phyloP scores from a whole-genome alignment of 768 basidiomycete species.

The Strobilomyces echinocephalus region DNA sequence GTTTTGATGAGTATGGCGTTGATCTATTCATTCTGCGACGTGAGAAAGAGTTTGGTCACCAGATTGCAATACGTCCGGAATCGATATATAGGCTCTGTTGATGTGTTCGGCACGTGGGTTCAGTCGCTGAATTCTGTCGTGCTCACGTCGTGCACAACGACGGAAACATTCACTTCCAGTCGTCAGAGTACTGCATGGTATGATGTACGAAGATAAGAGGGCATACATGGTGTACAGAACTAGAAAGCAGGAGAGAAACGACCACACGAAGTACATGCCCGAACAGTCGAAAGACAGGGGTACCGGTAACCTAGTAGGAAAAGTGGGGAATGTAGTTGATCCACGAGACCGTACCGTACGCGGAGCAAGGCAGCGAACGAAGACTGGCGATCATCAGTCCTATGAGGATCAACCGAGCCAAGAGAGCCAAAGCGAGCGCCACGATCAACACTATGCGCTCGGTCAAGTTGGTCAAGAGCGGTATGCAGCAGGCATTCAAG shows the following conservation, averaged over 20 bases:
- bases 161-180: too few relatives aligned
- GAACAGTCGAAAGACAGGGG: neutral
- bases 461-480: neutral
- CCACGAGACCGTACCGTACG: slow-evolving; percentile 1
- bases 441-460: neutral
- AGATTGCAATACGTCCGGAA: too few relatives aligned
- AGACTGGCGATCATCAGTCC: slow-evolving; percentile 3
- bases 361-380: neutral
- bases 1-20: too few relatives aligned
- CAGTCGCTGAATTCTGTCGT: too few relatives aligned
- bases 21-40: too few relatives aligned
- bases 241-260: neutral
- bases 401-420: neutral
- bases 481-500: neutral
- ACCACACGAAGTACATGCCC: neutral
- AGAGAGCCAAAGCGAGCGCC: neutral
- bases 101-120: too few relatives aligned
- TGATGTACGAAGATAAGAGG: neutral
- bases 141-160: too few relatives aligned
- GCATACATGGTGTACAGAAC: neutral
- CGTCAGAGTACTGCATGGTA: too few relatives aligned
- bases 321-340: neutral
- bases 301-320: neutral
- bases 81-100: too few relatives aligned
- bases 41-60: too few relatives aligned